Evolutionary conservation across 768 basidiomycete genomes (phyloP).

Genomic region (Mycena belliarum): DNA sequence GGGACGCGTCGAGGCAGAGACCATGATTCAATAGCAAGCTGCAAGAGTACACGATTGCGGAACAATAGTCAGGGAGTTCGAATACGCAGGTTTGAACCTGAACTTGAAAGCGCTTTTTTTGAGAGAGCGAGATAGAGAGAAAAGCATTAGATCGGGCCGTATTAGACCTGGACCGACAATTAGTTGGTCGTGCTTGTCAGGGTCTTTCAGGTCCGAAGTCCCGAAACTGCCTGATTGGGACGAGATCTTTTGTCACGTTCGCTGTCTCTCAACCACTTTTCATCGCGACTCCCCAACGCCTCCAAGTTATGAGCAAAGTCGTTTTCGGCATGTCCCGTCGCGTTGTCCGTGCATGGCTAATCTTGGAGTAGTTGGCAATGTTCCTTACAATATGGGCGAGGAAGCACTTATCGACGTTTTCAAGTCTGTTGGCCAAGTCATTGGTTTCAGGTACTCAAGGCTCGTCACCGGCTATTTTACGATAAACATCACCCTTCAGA

Average conservation of each 20-base stretch:
- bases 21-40: no score
- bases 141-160: no score
- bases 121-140: background rate
- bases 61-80: no score
- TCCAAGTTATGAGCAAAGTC: constrained; percentile 59
- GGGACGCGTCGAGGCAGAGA: background rate
- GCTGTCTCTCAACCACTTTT: background rate
- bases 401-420: constrained; percentile 88
- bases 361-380: constrained; percentile 71
- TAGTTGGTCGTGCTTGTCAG: background rate
- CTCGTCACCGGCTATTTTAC: background rate
- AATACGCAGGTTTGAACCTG: no score
- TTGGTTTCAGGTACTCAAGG: constrained; percentile 73
- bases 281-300: background rate
- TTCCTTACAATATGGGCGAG: constrained; percentile 89
- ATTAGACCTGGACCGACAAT: background rate
- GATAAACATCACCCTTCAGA: constrained; percentile 37
- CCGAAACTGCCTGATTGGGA: no score
- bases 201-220: no score
- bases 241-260: background rate
- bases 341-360: background rate
- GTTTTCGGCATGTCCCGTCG: constrained; percentile 58
- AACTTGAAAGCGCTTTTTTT: no score
- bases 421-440: constrained; percentile 84
- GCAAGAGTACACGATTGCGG: no score